Evolutionary conservation across 176 grass and related monocot genomes (phyloP).

Genomic region (Lolium rigidum): DNA sequence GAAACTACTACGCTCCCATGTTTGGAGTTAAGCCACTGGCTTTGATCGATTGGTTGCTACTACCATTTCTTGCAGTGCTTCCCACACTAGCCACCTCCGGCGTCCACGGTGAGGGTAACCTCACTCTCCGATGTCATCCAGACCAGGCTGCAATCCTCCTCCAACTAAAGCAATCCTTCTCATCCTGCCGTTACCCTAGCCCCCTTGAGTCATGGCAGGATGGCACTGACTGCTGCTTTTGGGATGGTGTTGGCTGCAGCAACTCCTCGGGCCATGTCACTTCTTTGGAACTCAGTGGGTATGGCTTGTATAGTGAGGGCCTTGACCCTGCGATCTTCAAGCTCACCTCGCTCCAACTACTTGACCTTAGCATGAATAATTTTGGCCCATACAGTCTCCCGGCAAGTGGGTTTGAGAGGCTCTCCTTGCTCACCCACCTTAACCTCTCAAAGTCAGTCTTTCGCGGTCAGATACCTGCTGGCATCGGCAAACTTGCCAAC

Average conservation of each 20-base stretch:
- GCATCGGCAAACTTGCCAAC: background rate
- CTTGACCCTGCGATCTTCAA: slow-evolving; percentile 3
- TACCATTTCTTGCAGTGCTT: background rate
- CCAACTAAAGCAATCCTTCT: slow-evolving; percentile 10
- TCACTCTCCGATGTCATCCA: background rate
- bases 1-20: background rate
- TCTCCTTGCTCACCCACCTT: background rate
- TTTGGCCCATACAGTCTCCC: background rate
- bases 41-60: background rate
- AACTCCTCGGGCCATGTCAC: background rate
- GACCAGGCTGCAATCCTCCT: background rate
- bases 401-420: background rate
- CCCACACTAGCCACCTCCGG: background rate
- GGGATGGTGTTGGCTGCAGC: background rate
- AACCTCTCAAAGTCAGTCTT: background rate
- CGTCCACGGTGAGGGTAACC: background rate
- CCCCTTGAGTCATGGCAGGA: background rate
- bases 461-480: background rate
- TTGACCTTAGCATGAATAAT: background rate
- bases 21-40: background rate
- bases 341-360: background rate
- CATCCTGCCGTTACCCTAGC: background rate
- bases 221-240: background rate
- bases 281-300: background rate
- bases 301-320: background rate